Base-by-base conservation (phyloP, 495 filamentous ascomycete genomes). In the Sporormia fimetaria region DNA sequence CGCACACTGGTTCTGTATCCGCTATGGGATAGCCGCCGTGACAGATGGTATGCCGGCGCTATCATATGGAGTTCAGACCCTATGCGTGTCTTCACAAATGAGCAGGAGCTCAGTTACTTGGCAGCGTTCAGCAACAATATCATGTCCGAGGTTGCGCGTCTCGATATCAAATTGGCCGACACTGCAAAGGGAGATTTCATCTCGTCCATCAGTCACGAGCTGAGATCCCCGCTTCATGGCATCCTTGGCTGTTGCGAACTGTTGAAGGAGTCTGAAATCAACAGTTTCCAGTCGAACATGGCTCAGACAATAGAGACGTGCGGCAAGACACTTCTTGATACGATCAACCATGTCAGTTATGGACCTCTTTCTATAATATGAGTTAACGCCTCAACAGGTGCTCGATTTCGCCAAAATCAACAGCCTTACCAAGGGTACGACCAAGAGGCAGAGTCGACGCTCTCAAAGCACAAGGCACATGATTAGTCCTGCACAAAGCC, bases 151-250 rank as follows among this genome's bases (percentile, higher is more conserved):
- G 67, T 79, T 0, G 66, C 68, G 0, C 68, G 71, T 18, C 47
- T 76, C 3, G 59, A 72, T 35, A 67, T 65, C 37, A 59, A 55
- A n/a, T 54, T 43, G 12, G 66, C 63, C 8, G 69, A 76, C 35
- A 65, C 61, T 36, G 68, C 71, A 18, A 85, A 87, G 49, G 70
- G 74, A 2, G 78, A 80, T 40, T 76, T 85, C 39, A 74, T 87
- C 21, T 75, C 75, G 0, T 80, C 74, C 8, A 70, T 87, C 18
- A 81, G 75, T 21, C 84, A 92, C 53, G 84, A 92, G 53, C 64
- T 90, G 11, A 70, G 83, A 4, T 81, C 74, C 12, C 84, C 84
- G 1, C 60, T 92, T 5, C 81, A 87, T 47, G 82, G 82, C 0
- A 82, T 86, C 30, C 55, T 86, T 2, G 79, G 78, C 0, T 77